Evolutionary conservation across 2,329 filamentous ascomycete genomes (phyloP).

Genomic region (Aspergillus sp.): DNA sequence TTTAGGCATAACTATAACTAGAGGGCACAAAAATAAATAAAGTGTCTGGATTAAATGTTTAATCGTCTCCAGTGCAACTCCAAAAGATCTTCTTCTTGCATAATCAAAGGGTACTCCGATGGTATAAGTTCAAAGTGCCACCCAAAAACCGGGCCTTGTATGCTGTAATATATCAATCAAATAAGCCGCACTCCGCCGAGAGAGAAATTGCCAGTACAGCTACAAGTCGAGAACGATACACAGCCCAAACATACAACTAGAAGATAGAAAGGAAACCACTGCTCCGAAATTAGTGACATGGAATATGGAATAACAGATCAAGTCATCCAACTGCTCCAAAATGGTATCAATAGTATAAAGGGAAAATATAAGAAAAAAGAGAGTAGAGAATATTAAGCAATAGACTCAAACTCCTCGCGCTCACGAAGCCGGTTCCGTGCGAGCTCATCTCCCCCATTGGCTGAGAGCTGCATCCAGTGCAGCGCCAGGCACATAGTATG

Average conservation of each 20-base stretch:
- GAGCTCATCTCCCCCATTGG: slow-evolving; percentile 80
- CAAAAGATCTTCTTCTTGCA: neutral
- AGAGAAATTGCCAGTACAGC: slow-evolving; percentile 5
- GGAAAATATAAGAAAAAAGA: slow-evolving; percentile 17
- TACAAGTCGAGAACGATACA: slow-evolving; percentile 3
- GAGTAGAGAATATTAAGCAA: slow-evolving; percentile 43
- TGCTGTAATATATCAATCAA: slow-evolving; percentile 20
- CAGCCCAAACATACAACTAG: neutral
- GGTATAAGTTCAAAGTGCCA: neutral
- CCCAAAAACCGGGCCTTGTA: slow-evolving; percentile 13
- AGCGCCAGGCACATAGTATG: slow-evolving; percentile 90
- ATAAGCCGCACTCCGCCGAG: slow-evolving; percentile 4
- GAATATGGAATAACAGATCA: slow-evolving; percentile 1
- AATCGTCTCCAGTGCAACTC: neutral
- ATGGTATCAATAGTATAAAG: slow-evolving; percentile 15
- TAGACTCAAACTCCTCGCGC: slow-evolving; percentile 61
- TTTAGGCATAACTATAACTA: no score
- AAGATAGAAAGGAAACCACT: slow-evolving; percentile 6
- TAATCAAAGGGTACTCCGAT: neutral
- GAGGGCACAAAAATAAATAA: no score
- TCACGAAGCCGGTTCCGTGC: slow-evolving; percentile 81
- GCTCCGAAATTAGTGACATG: slow-evolving; percentile 13
- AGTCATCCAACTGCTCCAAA: slow-evolving; percentile 6
- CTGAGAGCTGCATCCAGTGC: slow-evolving; percentile 95
- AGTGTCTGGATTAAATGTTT: neutral